Base-by-base conservation (phyloP, 1,284 basidiomycete species). In the Leccinum fuscescens region DNA sequence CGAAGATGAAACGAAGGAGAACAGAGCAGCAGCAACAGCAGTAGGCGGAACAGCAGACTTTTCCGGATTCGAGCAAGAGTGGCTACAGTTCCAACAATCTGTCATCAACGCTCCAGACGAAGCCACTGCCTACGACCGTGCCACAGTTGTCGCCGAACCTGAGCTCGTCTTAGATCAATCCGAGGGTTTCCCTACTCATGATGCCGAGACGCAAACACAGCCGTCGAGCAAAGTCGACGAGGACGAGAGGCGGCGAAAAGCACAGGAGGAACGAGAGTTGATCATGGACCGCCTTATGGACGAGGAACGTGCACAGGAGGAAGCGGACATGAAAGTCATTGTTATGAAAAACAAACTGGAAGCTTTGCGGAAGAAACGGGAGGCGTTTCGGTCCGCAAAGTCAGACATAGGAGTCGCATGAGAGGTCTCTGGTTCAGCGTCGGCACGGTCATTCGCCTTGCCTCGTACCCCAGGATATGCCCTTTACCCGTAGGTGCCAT, bases 231-330 rank as follows among this genome's bases (percentile, higher is more conserved):
- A 78, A 66, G 66, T 76, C 49, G 79, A 79, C 4, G 82, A 80
- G 56, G 77, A 80, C 55, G 68, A 72, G 50, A 77, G 78, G 65
- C 73, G 73, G 65, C 74, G 74, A 68, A 85, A 81, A 71, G 85
- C 86, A 68, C 79, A 80, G 68, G 90, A 93, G 33, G 91, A 93
- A 56, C 78, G 84, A 52, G 90, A 93, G 67, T 74, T 92, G 62
- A 92, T 93, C 54, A 90, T 93, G 86, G 90, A 92, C 70, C 80
- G 89, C 62, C 70, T 93, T 55, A 62, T 91, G 67, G 90, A 92
- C 49, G 90, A 93, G 75, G 91, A 93, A 71, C 80, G 85, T 55
- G 87, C 86, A 24, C 90, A 93, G 77, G 91, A 93, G 71, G 90
- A 93, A 71, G 91, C 89, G 14, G 91, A 93, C 70, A 85, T 85